Conservation (phyloP, 495 filamentous ascomycete species). For the Hypoxylon intermedium region DNA sequence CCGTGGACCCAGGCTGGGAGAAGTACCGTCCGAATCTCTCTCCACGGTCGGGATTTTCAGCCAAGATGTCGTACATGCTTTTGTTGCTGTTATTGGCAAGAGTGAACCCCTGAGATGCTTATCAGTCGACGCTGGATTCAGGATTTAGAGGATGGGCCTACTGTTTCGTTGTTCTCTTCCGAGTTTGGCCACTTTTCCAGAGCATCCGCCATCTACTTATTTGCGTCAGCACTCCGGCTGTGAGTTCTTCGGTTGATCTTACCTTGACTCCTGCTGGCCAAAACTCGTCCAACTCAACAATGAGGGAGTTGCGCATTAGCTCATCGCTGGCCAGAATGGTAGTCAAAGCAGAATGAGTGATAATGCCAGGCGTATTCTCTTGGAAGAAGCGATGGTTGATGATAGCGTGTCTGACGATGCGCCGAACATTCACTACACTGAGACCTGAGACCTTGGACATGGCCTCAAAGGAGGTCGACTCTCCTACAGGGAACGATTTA, state of each 20-base stretch:
- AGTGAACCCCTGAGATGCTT: constrained; percentile 24
- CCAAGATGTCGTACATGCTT: constrained; percentile 33
- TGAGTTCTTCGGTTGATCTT: background rate
- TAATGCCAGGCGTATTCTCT: constrained; percentile 20
- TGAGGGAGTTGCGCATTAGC: constrained; percentile 12
- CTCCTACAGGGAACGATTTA: constrained; percentile 29
- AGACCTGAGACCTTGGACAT: constrained; percentile 31
- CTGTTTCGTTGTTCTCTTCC: constrained; percentile 37
- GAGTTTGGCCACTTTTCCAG: constrained; percentile 35
- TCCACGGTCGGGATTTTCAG: constrained; percentile 17
- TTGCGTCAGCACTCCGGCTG: constrained; percentile 1
- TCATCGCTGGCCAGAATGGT: constrained; percentile 19
- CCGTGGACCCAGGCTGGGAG: constrained; percentile 1
- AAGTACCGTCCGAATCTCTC: constrained; percentile 29
- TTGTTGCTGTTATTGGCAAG: constrained; percentile 30
- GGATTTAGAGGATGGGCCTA: background rate
- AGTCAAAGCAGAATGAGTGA: constrained; percentile 31
- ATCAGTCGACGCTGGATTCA: background rate
- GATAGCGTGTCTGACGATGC: constrained; percentile 35
- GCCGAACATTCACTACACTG: constrained; percentile 11
- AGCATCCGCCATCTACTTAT: constrained; percentile 33
- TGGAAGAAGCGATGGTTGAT: constrained; percentile 33
- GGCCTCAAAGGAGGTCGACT: constrained; percentile 28
- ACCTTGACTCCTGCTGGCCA: constrained; percentile 35
- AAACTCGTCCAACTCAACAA: constrained; percentile 34